These are phyloP conservation scores for Kwoniella europaea DNA, from an alignment of 768 basidiomycete species.

Conservation along the genomic window DNA sequence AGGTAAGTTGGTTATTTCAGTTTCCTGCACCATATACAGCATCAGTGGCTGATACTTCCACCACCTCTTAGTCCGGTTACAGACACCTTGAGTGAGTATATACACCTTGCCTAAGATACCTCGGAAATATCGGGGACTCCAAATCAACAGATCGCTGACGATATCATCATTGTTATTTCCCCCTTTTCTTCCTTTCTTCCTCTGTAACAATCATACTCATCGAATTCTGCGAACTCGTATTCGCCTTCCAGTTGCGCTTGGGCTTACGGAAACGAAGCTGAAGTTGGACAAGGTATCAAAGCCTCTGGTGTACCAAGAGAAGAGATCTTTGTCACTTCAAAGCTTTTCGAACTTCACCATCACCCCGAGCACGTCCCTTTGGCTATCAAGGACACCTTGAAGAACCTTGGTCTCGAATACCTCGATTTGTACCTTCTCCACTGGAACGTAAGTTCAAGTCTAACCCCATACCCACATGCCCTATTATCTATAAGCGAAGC, in stretches of 20 bases:
- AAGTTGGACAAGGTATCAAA: constrained; percentile 74
- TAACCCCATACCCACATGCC: background rate
- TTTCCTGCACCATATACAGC: background rate
- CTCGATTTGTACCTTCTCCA: constrained; percentile 82
- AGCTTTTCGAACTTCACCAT: constrained; percentile 62
- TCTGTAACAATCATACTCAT: background rate
- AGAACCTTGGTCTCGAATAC: constrained; percentile 62
- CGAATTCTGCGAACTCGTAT: constrained; percentile 67
- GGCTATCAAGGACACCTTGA: constrained; percentile 66
- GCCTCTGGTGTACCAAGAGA: constrained; percentile 69
- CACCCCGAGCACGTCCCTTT: constrained; percentile 73
- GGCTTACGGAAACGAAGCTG: constrained; percentile 77
- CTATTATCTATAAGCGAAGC: background rate
- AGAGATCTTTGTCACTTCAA: constrained; percentile 73
- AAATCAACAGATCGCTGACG: constrained; percentile 57
- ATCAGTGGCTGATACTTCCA: constrained; percentile 2
- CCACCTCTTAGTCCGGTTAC: constrained; percentile 37
- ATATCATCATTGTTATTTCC: background rate
- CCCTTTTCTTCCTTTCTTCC: background rate
- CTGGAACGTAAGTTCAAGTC: constrained; percentile 62
- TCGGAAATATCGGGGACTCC: constrained; percentile 21
- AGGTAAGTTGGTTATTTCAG: constrained; percentile 30
- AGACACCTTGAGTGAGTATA: constrained; percentile 59
- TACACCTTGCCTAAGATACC: constrained; percentile 57
- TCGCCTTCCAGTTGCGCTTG: constrained; percentile 62